Evolutionary conservation across 2,329 filamentous ascomycete genomes (phyloP).

Genomic region (Sphaerulina populicola): DNA sequence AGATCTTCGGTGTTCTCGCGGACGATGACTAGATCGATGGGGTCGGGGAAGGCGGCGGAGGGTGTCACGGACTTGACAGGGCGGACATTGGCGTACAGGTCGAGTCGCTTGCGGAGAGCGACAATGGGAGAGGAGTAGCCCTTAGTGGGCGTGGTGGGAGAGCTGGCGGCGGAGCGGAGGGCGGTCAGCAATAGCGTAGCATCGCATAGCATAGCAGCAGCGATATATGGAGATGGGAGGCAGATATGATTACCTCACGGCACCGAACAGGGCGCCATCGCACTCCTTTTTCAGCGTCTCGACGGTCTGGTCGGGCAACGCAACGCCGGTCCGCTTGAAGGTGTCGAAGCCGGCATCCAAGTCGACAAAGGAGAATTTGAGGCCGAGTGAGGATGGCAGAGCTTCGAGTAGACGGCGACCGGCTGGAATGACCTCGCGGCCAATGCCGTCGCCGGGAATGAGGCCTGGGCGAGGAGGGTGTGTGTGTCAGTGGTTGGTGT

Average conservation of each 20-base stretch:
- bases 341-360: constrained; percentile 89
- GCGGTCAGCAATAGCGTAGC: too few species aligned
- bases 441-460: constrained; percentile 96
- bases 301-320: constrained; percentile 84
- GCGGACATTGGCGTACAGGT: constrained; percentile 94
- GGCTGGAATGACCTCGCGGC: constrained; percentile 92
- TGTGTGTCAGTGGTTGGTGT: not conserved
- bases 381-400: constrained; percentile 76
- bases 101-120: constrained; percentile 85
- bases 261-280: constrained; percentile 92
- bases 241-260: constrained; percentile 48
- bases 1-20: constrained; percentile 98
- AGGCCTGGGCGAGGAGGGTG: constrained; percentile 54
- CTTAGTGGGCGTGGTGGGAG: constrained; percentile 77
- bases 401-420: constrained; percentile 87
- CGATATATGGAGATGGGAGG: too few species aligned
- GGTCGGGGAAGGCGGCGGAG: constrained; percentile 50
- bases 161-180: constrained; percentile 38
- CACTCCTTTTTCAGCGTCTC: constrained; percentile 82
- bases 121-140: constrained; percentile 97
- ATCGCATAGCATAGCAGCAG: too few species aligned
- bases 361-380: constrained; percentile 91
- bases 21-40: constrained; percentile 92
- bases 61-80: constrained; percentile 75
- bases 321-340: constrained; percentile 80